Percentiles rank a stretch among this genome's conserved stretches.
Conservation (phyloP, 345 rosid genomes). For the Gynandropsis gynandra region DNA sequence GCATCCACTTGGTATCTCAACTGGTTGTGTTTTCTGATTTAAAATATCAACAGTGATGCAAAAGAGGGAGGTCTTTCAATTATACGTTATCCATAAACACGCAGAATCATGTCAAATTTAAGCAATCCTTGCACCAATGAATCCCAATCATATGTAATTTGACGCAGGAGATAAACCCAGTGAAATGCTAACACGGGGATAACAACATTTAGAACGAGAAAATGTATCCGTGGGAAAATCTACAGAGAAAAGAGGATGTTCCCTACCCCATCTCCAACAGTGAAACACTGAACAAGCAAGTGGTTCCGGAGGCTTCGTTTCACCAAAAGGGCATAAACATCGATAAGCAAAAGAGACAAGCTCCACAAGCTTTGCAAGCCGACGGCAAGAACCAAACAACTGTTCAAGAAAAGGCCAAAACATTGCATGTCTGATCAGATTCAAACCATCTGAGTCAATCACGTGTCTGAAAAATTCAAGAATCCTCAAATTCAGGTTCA, state of each 20-base stretch:
- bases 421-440: constrained; percentile 3
- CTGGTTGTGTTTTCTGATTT: too few relatives aligned
- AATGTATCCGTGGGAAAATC: too few relatives aligned
- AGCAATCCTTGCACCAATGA: not conserved
- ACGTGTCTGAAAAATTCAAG: constrained; percentile 3
- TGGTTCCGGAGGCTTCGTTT: constrained; percentile 54
- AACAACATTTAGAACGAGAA: not conserved
- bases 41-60: constrained; percentile 7
- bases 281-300: constrained; percentile 37
- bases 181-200: not conserved
- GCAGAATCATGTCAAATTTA: not conserved
- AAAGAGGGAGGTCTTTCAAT: not conserved
- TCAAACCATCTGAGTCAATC: not conserved
- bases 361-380: constrained; percentile 76
- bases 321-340: constrained; percentile 61
- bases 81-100: not conserved
- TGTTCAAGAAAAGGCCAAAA: constrained; percentile 30
- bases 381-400: constrained; percentile 64
- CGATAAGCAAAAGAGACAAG: constrained; percentile 49
- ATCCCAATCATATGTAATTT: too few relatives aligned
- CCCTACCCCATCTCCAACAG: constrained; percentile 81
- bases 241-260: not conserved
- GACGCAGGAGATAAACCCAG: not conserved
- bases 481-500: not conserved
- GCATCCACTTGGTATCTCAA: not conserved